Percentiles rank a stretch among this genome's conserved stretches.
These are phyloP conservation scores for Torrubiellomyces zombiae DNA, from an alignment of 2,329 filamentous ascomycete species.

Conservation along the genomic window DNA sequence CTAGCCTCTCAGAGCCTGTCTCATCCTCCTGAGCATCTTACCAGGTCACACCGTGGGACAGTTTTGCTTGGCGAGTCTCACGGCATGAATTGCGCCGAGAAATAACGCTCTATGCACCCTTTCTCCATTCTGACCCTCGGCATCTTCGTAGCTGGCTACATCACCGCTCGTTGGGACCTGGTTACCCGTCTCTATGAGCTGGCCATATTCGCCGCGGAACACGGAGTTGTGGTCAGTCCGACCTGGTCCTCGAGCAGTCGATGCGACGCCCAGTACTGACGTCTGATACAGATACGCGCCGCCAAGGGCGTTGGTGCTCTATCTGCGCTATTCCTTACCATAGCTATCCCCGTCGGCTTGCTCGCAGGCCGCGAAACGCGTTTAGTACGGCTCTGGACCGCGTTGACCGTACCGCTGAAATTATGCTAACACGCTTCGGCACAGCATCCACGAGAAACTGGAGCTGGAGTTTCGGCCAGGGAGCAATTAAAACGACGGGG, in stretches of 20 bases:
- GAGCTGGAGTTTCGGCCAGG: slow-evolving; percentile 75
- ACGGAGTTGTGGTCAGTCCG: slow-evolving; percentile 76
- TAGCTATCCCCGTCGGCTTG: slow-evolving; percentile 71
- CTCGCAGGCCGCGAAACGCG: slow-evolving; percentile 67
- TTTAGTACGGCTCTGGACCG: slow-evolving; percentile 39
- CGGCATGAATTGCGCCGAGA: slow-evolving; percentile 26
- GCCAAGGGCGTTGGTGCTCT: slow-evolving; percentile 73
- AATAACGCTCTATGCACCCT: slow-evolving; percentile 70
- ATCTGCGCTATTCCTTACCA: slow-evolving; percentile 66
- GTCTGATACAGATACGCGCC: slow-evolving; percentile 49
- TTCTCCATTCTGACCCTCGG: slow-evolving; percentile 90
- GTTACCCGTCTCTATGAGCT: slow-evolving; percentile 95
- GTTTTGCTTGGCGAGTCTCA: slow-evolving; percentile 6
- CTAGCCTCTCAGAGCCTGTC: no score
- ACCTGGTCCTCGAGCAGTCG: neutral
- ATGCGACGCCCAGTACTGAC: no score
- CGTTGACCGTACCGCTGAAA: neutral
- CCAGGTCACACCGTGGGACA: no score
- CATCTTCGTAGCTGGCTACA: slow-evolving; percentile 99
- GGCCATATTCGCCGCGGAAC: slow-evolving; percentile 92
- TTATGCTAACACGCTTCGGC: neutral
- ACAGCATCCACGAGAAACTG: slow-evolving; percentile 67
- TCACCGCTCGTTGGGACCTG: slow-evolving; percentile 96
- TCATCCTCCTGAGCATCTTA: no score
- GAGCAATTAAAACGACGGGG: slow-evolving; percentile 89